Base-by-base conservation (phyloP, 1,139 yeast species). In the Taphrina pruni region DNA sequence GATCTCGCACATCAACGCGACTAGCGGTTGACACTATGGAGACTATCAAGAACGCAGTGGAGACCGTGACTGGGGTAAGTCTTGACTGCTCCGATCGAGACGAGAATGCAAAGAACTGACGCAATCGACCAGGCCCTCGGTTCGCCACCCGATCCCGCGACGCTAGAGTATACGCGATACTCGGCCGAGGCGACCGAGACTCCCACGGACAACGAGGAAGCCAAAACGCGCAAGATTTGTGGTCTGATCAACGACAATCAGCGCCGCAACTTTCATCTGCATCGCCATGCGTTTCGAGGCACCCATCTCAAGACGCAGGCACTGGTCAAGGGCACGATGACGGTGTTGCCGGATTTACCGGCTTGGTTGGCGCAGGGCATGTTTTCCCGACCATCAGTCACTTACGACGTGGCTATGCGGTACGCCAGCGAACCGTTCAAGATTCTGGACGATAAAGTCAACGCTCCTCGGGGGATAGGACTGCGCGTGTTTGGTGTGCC, bases 371-470 rank as follows among this genome's bases (percentile, higher is more conserved):
- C 60, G 12, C 60, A 56, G 20, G 60, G 60, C 5, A 56, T 56
- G 60, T 56, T 56, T 41, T 6, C 50, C 12, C n/a, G 11, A 1
- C 50, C 60, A 11, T 26, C 32, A 26, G 60, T 35, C 11, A 20
- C 60, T 35, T 56, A 56, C 50, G 60, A 38, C 36, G 21, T 56
- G 7, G 60, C 60, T 1, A n/a, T 56, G 36, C 60, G 60, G n/a
- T 56, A 56, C 50, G 60, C 60, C 35, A 56, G 50, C 21, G 60
- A 56, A 21, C 60, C 60, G n/a, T 56, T 56, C 60, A 56, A 56
- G 60, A 56, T 56, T 20, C 60, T 56, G 17, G 60, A 56, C 41
- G 60, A 56, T 35, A 56, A 38, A 17, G 50, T 56, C 36, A 56
- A 56, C 20, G 60, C 60, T 1, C 60, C 60, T 17, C 60, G 60